Base-by-base conservation (phyloP, 352 stramenopile genomes). In the Globisporangium middletonii region DNA sequence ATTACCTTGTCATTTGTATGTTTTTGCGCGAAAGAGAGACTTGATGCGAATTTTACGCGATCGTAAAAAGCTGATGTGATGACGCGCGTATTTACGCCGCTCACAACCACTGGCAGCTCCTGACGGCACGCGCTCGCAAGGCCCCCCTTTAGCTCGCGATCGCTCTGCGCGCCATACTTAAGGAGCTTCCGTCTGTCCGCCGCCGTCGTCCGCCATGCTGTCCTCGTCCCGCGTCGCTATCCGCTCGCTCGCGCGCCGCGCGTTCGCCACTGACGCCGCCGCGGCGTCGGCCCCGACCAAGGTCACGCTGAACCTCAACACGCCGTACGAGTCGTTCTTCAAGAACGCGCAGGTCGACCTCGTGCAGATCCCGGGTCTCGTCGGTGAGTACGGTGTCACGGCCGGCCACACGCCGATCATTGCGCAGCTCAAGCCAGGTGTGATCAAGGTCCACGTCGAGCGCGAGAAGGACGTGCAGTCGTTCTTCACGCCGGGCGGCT, bases 401-500 rank as follows among this genome's bases (percentile, higher is more conserved):
- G 92, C 93, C 8, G 90, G 94, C 66, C 96, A 99, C 89, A 94
- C 96, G 61, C 94, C 97, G 43, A 94, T 99, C 63, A 92, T 99
- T 46, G 86, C 94, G 49, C 94, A 99, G 73, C 82, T 99, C 61
- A 99, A 99, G 84, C 93, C 97, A 16, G 97, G 97, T 55, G 86
- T 99, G 50, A 90, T 94, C 64, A 88, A 89, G 67, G 83, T 94
- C 49, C 83, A 94, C 72, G 70, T 90, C 41, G 77, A 90, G 63
- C 77, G 81, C 55, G 83, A 92, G 65, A 86, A 86, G 71, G 79
- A 92, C 50, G 73, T 94, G 41, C 94, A 99, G 74, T 98, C 96
- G 72, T 99, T 98, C 79, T 99, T 99, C 82, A 97, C 98, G 57
- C 82, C 93, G 38, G 96, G 95, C 62, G 97, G 97, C 64, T 98